These are phyloP conservation scores for Ambrosia hybrid DNA, from an alignment of 140 eudicot species.

Conservation along the genomic window DNA sequence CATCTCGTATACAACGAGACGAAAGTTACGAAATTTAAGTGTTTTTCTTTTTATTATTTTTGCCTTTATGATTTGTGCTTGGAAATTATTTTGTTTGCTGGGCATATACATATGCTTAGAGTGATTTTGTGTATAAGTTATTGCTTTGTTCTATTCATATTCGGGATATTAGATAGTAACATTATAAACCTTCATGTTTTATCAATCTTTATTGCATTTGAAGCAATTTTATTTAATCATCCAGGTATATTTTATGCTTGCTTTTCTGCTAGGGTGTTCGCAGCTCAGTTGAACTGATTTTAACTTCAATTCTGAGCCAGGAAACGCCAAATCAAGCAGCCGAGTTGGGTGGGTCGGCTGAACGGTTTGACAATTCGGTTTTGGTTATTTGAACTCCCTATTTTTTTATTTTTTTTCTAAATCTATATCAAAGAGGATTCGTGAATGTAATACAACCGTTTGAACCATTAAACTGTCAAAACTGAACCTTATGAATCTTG, in stretches of 20 bases:
- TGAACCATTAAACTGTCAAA: no score
- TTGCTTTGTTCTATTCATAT: neutral
- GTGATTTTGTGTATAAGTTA: neutral
- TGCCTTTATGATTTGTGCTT: slow-evolving; percentile 5
- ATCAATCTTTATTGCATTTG: neutral
- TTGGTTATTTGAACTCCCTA: neutral
- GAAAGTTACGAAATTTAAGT: slow-evolving; percentile 26
- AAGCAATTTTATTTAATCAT: neutral
- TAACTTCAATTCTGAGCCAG: neutral
- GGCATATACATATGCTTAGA: slow-evolving; percentile 16
- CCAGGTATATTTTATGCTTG: neutral
- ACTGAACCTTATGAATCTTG: no score
- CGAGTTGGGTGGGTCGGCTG: neutral
- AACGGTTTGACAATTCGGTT: neutral
- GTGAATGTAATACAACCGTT: neutral
- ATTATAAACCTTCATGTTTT: neutral
- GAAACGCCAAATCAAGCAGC: neutral
- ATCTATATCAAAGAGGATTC: neutral
- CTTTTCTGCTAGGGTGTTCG: neutral
- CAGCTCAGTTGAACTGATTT: neutral
- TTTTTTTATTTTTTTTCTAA: neutral
- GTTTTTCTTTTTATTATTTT: neutral
- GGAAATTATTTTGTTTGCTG: slow-evolving; percentile 10
- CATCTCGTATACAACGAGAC: slow-evolving; percentile 50
- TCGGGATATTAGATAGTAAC: neutral